A percentile compares a stretch with the other conserved stretches of the same genome.
Evolutionary conservation across 495 filamentous ascomycete genomes (phyloP).

Genomic region (Penicillium ochrochloron): DNA sequence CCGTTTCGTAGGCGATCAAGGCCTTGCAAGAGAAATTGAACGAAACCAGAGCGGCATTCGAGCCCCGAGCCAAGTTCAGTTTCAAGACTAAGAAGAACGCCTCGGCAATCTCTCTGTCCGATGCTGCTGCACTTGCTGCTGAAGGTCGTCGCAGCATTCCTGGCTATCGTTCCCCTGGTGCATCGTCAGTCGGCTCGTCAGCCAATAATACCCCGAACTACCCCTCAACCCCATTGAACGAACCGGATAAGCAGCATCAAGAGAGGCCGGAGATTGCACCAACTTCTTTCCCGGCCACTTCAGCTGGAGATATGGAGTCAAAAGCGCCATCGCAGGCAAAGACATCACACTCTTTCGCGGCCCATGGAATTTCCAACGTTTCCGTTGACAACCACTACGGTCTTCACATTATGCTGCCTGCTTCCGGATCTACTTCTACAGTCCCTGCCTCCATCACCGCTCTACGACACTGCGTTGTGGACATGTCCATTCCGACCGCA

Average conservation of each 20-base stretch:
- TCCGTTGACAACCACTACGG: conserved; percentile 64
- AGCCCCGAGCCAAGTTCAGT: conserved; percentile 71
- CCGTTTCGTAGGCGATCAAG: conserved; percentile 62
- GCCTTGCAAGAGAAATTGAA: conserved; percentile 67
- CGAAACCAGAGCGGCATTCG: conserved; percentile 58
- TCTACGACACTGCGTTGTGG: conserved; percentile 74
- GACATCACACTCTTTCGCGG: conserved; percentile 27
- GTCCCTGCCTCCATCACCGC: conserved; percentile 74
- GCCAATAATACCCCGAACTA: conserved; percentile 57
- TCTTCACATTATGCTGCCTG: conserved; percentile 70
- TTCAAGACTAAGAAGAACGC: conserved; percentile 70
- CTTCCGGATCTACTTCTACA: conserved; percentile 66
- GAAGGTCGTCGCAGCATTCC: conserved; percentile 49
- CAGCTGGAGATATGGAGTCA: conserved; percentile 24
- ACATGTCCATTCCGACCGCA: conserved; percentile 71
- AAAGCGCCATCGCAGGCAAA: conserved; percentile 26
- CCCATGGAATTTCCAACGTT: conserved; percentile 55
- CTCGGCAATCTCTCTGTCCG: conserved; percentile 59
- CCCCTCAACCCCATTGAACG: conserved; percentile 54
- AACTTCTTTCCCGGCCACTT: conserved; percentile 39
- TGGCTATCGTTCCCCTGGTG: conserved; percentile 47
- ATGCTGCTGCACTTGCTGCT: conserved; percentile 57
- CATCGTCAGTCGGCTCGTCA: conserved; percentile 56
- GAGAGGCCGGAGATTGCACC: conserved; percentile 43
- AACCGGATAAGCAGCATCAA: conserved; percentile 44